Percentiles rank a stretch among this genome's conserved stretches.
Conservation (phyloP, 2,329 filamentous ascomycete species). For the Trichoderma breve region DNA sequence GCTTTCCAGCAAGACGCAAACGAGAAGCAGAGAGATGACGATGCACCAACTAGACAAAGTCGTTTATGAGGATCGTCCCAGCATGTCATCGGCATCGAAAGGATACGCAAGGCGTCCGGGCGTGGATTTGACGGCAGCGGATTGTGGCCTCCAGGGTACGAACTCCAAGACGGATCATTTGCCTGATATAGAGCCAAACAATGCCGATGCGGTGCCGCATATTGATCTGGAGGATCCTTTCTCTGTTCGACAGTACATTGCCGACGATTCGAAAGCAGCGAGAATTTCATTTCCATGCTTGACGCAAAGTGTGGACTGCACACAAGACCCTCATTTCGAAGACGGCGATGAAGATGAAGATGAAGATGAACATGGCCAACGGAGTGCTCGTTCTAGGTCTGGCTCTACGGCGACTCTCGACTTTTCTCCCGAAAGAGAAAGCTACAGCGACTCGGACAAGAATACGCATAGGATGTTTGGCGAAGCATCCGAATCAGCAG, state of each 20-base stretch:
- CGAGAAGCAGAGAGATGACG: background rate
- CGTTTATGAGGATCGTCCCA: background rate
- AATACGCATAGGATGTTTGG: background rate
- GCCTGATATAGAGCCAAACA: too few species aligned
- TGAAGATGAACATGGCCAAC: background rate
- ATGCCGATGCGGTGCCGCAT: background rate
- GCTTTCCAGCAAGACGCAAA: background rate
- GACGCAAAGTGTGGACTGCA: background rate
- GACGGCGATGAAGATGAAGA: background rate
- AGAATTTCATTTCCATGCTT: background rate
- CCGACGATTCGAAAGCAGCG: background rate
- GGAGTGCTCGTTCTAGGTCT: background rate
- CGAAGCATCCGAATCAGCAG: too few species aligned
- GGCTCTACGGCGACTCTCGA: conserved; percentile 5
- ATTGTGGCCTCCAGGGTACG: background rate
- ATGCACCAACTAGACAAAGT: background rate
- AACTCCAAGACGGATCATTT: background rate
- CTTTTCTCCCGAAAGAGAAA: background rate
- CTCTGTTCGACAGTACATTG: background rate
- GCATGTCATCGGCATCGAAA: background rate
- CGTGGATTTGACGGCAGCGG: background rate
- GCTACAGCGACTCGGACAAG: too few species aligned
- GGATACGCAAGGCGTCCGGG: background rate
- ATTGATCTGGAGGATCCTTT: background rate
- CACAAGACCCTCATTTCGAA: background rate